A percentile compares a stretch with the other conserved stretches of the same genome.
Conservation (phyloP, 148 eudicot genomes). For the Vaccinium macrocarpon region DNA sequence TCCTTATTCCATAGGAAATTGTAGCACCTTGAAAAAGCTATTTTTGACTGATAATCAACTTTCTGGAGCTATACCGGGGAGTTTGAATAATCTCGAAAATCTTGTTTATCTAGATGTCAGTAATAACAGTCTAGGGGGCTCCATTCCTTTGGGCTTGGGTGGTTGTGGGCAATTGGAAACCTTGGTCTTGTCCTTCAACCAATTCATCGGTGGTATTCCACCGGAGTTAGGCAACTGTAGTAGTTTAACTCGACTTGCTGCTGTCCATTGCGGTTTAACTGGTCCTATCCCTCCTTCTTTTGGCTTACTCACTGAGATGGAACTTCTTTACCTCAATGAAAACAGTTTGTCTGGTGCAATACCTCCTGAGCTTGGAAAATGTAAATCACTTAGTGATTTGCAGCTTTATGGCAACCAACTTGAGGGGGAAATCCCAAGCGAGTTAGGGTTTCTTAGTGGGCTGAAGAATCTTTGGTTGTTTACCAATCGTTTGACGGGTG, state of each 20-base stretch:
- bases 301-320: slow-evolving; percentile 44
- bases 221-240: slow-evolving; percentile 56
- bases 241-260: slow-evolving; percentile 38
- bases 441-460: slow-evolving; percentile 47
- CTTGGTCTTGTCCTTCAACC: slow-evolving; percentile 53
- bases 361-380: slow-evolving; percentile 73
- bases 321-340: slow-evolving; percentile 41
- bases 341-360: slow-evolving; percentile 60
- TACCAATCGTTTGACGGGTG: slow-evolving; percentile 57
- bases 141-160: slow-evolving; percentile 47
- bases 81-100: slow-evolving; percentile 43
- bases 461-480: slow-evolving; percentile 39
- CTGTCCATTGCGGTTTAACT: slow-evolving; percentile 42
- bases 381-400: slow-evolving; percentile 43
- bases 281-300: slow-evolving; percentile 70
- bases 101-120: slow-evolving; percentile 38
- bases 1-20: slow-evolving; percentile 62
- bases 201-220: slow-evolving; percentile 49
- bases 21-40: slow-evolving; percentile 39
- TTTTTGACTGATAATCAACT: slow-evolving; percentile 39
- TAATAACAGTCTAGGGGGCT: slow-evolving; percentile 45
- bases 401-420: slow-evolving; percentile 48
- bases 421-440: slow-evolving; percentile 62
- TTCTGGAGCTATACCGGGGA: slow-evolving; percentile 53
- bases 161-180: slow-evolving; percentile 35